These are phyloP conservation scores for Paecilomyces variotii DNA, from an alignment of 2,329 filamentous ascomycete genomes.

Conservation along the genomic window DNA sequence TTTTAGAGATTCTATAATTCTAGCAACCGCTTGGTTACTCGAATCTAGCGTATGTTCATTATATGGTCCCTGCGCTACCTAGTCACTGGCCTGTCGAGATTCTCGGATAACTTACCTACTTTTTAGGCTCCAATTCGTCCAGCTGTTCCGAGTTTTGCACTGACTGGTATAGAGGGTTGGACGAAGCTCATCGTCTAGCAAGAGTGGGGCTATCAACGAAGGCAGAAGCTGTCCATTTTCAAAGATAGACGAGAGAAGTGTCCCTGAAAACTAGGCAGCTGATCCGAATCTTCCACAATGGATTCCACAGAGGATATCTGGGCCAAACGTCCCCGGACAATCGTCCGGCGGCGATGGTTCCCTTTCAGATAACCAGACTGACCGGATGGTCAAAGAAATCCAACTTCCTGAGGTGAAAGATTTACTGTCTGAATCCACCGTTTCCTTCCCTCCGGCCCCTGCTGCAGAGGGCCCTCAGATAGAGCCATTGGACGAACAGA, in stretches of 20 bases:
- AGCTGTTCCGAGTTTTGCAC: background rate
- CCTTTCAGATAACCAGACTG: slow-evolving; percentile 1
- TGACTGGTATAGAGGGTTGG: background rate
- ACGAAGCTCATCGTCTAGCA: background rate
- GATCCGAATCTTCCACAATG: background rate
- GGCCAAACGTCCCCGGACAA: background rate
- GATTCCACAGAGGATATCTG: background rate
- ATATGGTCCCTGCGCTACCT: background rate
- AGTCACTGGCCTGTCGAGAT: background rate
- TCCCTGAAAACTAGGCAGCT: background rate
- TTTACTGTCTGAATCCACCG: slow-evolving; percentile 17
- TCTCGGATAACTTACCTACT: background rate
- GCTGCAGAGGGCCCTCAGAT: slow-evolving; percentile 10
- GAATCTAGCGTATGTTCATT: background rate
- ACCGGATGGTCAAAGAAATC: slow-evolving; percentile 4
- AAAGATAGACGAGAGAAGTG: background rate
- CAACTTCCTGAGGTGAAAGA: slow-evolving; percentile 18
- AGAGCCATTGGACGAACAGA: slow-evolving; percentile 20
- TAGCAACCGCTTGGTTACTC: background rate
- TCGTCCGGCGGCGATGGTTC: background rate
- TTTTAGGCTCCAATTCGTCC: background rate
- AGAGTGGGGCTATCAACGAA: background rate
- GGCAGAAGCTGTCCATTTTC: background rate
- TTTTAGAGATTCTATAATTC: background rate
- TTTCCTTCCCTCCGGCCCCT: slow-evolving; percentile 13